A percentile compares a stretch with the other conserved stretches of the same genome.
Evolutionary conservation across 1,284 basidiomycete genomes (phyloP).

Genomic region (Malassezia equina): DNA sequence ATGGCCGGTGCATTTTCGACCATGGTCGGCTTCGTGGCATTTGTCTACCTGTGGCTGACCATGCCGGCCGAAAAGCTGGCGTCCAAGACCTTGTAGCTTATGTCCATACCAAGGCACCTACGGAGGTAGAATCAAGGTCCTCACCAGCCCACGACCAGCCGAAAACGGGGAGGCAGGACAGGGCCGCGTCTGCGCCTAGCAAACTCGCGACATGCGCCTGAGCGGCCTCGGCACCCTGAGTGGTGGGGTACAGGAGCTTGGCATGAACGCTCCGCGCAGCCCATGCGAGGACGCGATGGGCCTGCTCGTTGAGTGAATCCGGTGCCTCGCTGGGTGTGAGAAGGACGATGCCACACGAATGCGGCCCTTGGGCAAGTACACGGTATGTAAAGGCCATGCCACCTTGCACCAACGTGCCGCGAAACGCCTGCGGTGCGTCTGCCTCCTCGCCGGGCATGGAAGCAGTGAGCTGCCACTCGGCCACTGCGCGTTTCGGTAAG

Average conservation of each 20-base stretch:
- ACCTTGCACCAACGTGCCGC: not conserved
- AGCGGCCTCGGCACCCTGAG: not conserved
- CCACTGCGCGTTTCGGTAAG: slow-evolving; percentile 26
- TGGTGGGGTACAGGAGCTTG: not conserved
- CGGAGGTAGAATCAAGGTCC: not conserved
- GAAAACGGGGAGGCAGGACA: not conserved
- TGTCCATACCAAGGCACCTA: slow-evolving; percentile 1
- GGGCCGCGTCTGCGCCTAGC: not conserved
- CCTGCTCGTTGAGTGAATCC: not conserved
- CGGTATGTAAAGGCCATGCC: slow-evolving; percentile 6
- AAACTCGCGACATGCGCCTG: not conserved
- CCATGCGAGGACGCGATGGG: not conserved
- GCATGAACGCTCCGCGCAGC: not conserved
- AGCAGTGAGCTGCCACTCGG: slow-evolving; percentile 45
- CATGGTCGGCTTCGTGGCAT: slow-evolving; percentile 68
- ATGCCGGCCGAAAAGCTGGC: slow-evolving; percentile 5
- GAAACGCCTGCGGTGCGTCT: not conserved
- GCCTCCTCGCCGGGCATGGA: slow-evolving; percentile 1
- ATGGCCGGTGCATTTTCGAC: slow-evolving; percentile 81
- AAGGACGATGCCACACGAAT: not conserved
- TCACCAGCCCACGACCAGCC: not conserved
- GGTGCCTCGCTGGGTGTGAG: not conserved
- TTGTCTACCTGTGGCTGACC: slow-evolving; percentile 67
- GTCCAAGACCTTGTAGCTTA: slow-evolving; percentile 6
- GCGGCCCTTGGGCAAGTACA: not conserved